phyloP scores from a whole-genome alignment of 345 rosid species.

The Aquilaria malaccensis region DNA sequence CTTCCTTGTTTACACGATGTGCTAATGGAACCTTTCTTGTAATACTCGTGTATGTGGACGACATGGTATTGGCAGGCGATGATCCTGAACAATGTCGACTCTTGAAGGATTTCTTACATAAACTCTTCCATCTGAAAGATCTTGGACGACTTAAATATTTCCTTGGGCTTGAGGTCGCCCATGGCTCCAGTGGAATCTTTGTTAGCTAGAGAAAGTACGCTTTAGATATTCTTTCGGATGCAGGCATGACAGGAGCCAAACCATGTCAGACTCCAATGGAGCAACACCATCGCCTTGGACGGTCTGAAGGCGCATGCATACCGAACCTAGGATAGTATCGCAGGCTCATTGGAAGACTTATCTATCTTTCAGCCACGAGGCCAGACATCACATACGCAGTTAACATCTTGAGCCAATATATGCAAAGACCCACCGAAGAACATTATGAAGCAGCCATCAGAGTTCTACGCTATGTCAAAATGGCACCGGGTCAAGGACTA shows the following conservation, averaged over 20 bases:
- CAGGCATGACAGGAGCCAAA: background rate
- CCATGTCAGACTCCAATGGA: background rate
- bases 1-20: background rate
- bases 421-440: background rate
- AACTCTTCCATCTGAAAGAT: background rate
- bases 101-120: background rate
- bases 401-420: background rate
- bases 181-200: background rate
- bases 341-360: background rate
- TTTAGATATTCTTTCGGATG: background rate
- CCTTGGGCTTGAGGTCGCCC: background rate
- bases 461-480: background rate
- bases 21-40: background rate
- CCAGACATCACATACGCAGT: background rate
- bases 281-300: background rate
- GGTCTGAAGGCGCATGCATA: background rate
- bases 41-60: background rate
- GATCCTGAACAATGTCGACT: background rate
- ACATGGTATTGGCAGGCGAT: background rate
- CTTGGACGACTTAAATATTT: background rate
- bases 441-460: too few species aligned
- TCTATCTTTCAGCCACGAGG: background rate
- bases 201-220: background rate
- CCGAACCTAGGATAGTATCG: background rate
- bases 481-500: background rate